phyloP scores from a whole-genome alignment of 1,139 yeast genomes.

The Yamadazyma membranifaciens region DNA sequence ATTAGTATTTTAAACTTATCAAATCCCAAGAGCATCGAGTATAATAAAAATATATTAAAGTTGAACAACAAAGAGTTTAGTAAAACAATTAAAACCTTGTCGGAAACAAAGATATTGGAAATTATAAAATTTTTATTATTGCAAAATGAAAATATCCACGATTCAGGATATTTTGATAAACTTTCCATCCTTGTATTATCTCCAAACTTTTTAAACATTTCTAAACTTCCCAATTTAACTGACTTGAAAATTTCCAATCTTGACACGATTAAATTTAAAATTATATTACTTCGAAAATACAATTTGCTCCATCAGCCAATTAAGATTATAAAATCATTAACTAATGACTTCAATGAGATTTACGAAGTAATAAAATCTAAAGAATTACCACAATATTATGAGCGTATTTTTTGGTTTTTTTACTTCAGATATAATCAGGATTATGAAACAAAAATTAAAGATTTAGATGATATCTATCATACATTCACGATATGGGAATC shows the following conservation, averaged over 20 bases:
- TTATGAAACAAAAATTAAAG: slow-evolving; percentile 24
- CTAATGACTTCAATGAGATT: slow-evolving; percentile 25
- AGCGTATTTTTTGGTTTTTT: slow-evolving; percentile 43
- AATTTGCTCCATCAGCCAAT: slow-evolving; percentile 33
- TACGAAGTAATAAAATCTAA: slow-evolving; percentile 26
- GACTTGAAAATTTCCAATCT: slow-evolving; percentile 7
- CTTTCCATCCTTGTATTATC: slow-evolving; percentile 31
- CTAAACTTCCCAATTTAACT: background rate
- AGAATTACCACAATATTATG: slow-evolving; percentile 35
- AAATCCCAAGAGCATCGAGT: slow-evolving; percentile 16
- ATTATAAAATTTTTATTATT: slow-evolving; percentile 21
- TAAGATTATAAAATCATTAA: slow-evolving; percentile 30
- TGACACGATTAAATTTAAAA: slow-evolving; percentile 24
- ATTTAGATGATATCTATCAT: slow-evolving; percentile 21
- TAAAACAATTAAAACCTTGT: slow-evolving; percentile 20
- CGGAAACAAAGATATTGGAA: slow-evolving; percentile 27
- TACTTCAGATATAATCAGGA: slow-evolving; percentile 31
- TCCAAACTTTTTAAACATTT: slow-evolving; percentile 11
- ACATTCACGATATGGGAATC: slow-evolving; percentile 45
- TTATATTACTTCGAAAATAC: slow-evolving; percentile 35
- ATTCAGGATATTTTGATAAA: slow-evolving; percentile 23
- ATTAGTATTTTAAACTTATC: slow-evolving; percentile 18
- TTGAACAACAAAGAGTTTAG: slow-evolving; percentile 17
- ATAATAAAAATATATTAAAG: slow-evolving; percentile 16
- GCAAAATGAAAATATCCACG: slow-evolving; percentile 20